Percentiles rank a stretch among this genome's conserved stretches.
Evolutionary conservation across 768 basidiomycete species (phyloP).

Genomic region (Lepiota subincarnata): DNA sequence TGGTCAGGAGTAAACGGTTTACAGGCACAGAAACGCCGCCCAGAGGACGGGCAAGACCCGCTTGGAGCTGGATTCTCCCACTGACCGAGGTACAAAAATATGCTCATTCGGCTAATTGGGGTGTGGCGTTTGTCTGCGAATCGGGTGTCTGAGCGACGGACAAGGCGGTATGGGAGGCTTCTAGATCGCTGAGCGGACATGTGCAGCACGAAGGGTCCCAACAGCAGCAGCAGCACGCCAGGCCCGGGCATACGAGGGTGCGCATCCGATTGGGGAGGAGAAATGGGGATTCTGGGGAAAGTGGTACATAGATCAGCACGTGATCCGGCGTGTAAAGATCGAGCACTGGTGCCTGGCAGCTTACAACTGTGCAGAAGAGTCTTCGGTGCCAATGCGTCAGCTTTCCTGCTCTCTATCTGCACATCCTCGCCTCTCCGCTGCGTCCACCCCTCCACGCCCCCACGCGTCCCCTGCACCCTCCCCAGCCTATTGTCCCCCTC

Average conservation of each 20-base stretch:
- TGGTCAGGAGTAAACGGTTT: not conserved
- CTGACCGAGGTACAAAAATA: slow-evolving; percentile 4
- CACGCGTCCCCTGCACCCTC: not conserved
- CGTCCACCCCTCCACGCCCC: not conserved
- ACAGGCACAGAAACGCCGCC: slow-evolving; percentile 10
- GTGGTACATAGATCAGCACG: slow-evolving; percentile 10
- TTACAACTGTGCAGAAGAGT: slow-evolving; percentile 3
- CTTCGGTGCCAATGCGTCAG: slow-evolving; percentile 13
- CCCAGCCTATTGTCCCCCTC: not conserved
- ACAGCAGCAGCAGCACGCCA: not conserved
- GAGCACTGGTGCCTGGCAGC: slow-evolving; percentile 10
- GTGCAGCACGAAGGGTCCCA: not conserved
- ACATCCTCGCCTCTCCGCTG: not conserved
- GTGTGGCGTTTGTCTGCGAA: slow-evolving; percentile 2
- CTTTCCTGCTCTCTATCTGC: slow-evolving; percentile 10
- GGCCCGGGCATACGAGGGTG: not conserved
- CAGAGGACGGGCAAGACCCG: not conserved
- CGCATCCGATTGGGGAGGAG: not conserved
- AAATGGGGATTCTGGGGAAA: not conserved
- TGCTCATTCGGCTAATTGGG: not conserved
- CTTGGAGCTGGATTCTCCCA: slow-evolving; percentile 5
- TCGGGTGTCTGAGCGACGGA: not conserved
- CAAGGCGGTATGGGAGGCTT: not conserved
- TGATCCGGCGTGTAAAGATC: slow-evolving; percentile 9
- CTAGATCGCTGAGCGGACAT: not conserved